Base-by-base conservation (phyloP, 2,329 filamentous ascomycete species). In the Xylariaceae sp. region DNA sequence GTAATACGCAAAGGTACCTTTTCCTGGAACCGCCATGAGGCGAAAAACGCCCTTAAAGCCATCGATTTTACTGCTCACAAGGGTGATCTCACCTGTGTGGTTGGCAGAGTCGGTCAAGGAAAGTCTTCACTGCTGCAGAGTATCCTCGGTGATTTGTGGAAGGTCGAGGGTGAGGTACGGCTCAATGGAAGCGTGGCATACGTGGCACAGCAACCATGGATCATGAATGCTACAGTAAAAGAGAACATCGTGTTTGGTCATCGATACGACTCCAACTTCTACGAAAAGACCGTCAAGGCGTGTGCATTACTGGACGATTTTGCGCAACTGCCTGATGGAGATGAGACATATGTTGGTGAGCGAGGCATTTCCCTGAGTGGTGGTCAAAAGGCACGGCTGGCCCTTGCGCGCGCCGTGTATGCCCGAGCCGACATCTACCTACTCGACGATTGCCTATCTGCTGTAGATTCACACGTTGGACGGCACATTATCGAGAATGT, bases 221-320 rank as follows among this genome's bases (percentile, higher is more conserved):
- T 99, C 47, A 93, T 97, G 86, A 99, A 99, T 67, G 94, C 94
- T 9, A 96, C 89, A 31, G 92, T 99, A 51, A 90, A 91, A 63
- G 94, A 99, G 67, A 99, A 99, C 67, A 96, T 99, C 61, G 79
- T 97, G 5, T 99, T 99, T 66, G 94, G 94, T 1, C 91, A 99
- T 72, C 86, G 90, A 43, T 97, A 89, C 77, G 93, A 99, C 70
- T 86, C 92, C 5, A 81, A 87, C 31, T 99, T 99, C 71, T 99
- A 99, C 72, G 90, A 97, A 50, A 86, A 89, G 65, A 97, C 93
- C 0, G 79, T 99, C 46, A 86, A 90, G 67, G 93, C 94, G 39
- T 99, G 95, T 69, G 94, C 94, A 42, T 77, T 99, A 33, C 67
- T 87, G 6, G 92, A 97, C 60, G 94, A 99, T 68, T 97, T 99